Conservation (phyloP, 1,139 yeast species). For the Debaryomyces fabryi region DNA sequence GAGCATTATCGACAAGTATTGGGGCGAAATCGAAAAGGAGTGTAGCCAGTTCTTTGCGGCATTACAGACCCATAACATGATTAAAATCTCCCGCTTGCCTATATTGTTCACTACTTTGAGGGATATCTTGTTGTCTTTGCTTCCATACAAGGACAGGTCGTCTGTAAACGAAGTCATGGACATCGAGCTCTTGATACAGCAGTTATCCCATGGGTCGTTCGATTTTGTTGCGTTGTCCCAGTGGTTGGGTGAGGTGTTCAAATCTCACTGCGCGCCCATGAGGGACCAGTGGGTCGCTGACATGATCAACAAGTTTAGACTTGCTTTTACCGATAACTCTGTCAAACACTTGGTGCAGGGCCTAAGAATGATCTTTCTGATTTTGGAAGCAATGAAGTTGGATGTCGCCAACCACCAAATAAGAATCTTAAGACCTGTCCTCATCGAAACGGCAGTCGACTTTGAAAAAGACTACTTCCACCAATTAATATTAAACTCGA, state of each 20-base stretch:
- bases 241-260: conserved; percentile 73
- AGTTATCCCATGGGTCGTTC: conserved; percentile 65
- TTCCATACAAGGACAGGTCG: conserved; percentile 77
- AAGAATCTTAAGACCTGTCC: conserved; percentile 77
- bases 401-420: conserved; percentile 96
- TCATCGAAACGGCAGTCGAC: conserved; percentile 88
- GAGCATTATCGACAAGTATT: conserved; percentile 74
- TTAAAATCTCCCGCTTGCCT: conserved; percentile 57
- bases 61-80: conserved; percentile 16
- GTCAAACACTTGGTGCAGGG: conserved; percentile 71
- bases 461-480: conserved; percentile 87
- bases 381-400: conserved; percentile 92
- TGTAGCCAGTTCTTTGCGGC: conserved; percentile 43
- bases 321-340: conserved; percentile 58
- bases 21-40: conserved; percentile 77
- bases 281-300: conserved; percentile 88
- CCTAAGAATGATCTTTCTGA: conserved; percentile 75
- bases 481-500: conserved; percentile 67
- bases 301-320: conserved; percentile 70
- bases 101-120: conserved; percentile 73
- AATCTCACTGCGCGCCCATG: conserved; percentile 94
- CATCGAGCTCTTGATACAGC: conserved; percentile 75
- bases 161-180: conserved; percentile 77
- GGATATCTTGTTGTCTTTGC: conserved; percentile 71
- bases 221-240: conserved; percentile 70